phyloP scores from a whole-genome alignment of 108 stramenopile species.

The Epipyxis sp. region DNA sequence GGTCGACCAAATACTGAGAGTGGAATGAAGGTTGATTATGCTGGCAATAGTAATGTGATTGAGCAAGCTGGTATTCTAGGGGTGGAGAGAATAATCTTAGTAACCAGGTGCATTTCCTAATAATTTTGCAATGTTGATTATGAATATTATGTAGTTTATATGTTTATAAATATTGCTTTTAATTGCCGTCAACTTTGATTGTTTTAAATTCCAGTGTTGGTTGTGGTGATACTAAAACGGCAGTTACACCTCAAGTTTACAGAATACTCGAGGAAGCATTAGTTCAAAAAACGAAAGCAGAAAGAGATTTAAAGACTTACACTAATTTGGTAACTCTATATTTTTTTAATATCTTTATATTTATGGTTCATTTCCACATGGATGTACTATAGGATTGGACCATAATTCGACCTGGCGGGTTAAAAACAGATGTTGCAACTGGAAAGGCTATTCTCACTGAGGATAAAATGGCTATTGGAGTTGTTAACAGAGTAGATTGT shows the following conservation, averaged over 20 bases:
- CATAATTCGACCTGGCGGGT: constrained; percentile 87
- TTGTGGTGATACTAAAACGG: constrained; percentile 77
- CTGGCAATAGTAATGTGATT: constrained; percentile 87
- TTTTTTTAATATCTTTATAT: neutral
- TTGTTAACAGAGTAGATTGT: constrained; percentile 84
- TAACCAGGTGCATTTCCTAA: constrained; percentile 42
- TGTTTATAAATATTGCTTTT: neutral
- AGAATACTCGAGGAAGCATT: neutral
- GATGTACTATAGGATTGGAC: constrained; percentile 73
- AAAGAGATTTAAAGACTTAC: neutral
- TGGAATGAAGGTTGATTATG: constrained; percentile 74
- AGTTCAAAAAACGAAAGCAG: neutral
- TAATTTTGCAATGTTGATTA: too few relatives aligned
- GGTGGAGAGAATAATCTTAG: constrained; percentile 76
- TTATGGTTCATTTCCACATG: neutral
- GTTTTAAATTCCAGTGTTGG: constrained; percentile 65
- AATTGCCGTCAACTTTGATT: neutral
- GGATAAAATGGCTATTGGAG: constrained; percentile 72
- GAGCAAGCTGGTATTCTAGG: constrained; percentile 92
- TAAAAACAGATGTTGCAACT: constrained; percentile 68
- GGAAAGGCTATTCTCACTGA: constrained; percentile 81
- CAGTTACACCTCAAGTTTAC: constrained; percentile 52
- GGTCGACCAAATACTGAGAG: constrained; percentile 56
- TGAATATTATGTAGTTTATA: too few relatives aligned
- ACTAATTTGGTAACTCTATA: constrained; percentile 14